Base-by-base conservation (phyloP, 129 eudicot species). In the Flaveria trinervia region DNA sequence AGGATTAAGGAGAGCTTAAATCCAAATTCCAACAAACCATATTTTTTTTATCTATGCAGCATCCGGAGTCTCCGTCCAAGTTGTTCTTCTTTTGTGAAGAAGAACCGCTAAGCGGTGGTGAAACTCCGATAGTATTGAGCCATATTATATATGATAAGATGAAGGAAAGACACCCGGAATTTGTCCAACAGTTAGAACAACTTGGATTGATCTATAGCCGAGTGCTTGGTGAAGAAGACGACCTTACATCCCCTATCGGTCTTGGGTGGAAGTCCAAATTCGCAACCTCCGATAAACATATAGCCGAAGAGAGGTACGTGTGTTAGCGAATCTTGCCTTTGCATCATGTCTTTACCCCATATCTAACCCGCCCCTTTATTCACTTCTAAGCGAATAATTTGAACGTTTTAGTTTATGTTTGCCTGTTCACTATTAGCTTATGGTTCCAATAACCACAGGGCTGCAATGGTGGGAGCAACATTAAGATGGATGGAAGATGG, bases 111-210 rank as follows among this genome's bases (percentile, higher is more conserved):
- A 48, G 33, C 4, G 64, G 62, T 7, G 75, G 75, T 41, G 75
- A 50, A 49, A 71, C 64, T 10, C 45, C 64, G 0, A 15, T 49
- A 6, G 87, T 83, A 46, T 86, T 74, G 4, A 83, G 88, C 67
- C 89, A 83, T 75, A 80, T 66, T 74, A 51, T 60, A 60, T 60
- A 60, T 25, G 66, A 60, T 14, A 25, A 60, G 77, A 90, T 88
- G 96, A 90, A 88, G 46, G 83, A 82, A 48, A 90, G 76, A 77
- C 73, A 88, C 80, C 89, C 93, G 1, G 87, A 80, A 2, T 90
- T 88, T 74, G 93, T 90, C 7, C 80, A 83, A 39, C 66, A 28
- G 22, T 74, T 90, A 10, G 96, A 90, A 75, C 86, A 88, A 67
- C 79, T 82, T 48, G 96, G 96, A 39, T 23, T 88, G 74, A 88